Conservation (phyloP, 345 rosid genomes). For the Eucalyptus marginata region DNA sequence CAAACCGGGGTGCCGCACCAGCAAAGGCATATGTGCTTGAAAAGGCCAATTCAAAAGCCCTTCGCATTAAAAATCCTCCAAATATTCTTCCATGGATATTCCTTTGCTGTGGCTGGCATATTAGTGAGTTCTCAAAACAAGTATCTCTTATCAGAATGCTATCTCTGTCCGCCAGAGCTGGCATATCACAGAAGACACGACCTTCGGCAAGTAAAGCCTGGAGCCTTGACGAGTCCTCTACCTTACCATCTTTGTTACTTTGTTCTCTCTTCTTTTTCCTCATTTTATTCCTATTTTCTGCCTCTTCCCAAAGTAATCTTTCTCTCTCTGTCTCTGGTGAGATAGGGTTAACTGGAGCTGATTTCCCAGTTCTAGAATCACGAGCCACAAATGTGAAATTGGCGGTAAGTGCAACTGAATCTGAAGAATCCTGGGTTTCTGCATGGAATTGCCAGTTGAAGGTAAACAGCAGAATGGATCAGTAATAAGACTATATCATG, state of each 20-base stretch:
- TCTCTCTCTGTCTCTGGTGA: conserved; percentile 59
- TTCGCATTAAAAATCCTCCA: conserved; percentile 85
- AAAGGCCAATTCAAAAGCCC: conserved; percentile 79
- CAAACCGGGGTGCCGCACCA: conserved; percentile 64
- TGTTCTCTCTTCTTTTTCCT: conserved; percentile 46
- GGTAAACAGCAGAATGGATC: neutral
- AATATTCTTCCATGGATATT: conserved; percentile 81
- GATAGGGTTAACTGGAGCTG: conserved; percentile 60
- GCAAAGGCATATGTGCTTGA: conserved; percentile 80
- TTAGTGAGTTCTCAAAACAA: conserved; percentile 52
- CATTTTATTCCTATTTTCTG: conserved; percentile 65
- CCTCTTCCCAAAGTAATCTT: conserved; percentile 64
- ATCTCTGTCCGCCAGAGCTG: conserved; percentile 82
- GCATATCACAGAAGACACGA: conserved; percentile 76
- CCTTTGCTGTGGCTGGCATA: conserved; percentile 87
- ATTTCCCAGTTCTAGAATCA: conserved; percentile 68
- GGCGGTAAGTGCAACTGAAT: conserved; percentile 56
- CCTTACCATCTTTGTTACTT: conserved; percentile 10
- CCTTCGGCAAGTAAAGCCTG: conserved; percentile 67
- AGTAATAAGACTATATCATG: neutral
- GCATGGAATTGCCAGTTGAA: neutral
- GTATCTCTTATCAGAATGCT: conserved; percentile 74
- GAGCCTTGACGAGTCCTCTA: conserved; percentile 35
- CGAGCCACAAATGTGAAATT: conserved; percentile 88
- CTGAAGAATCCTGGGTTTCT: conserved; percentile 25